Evolutionary conservation across 2,329 filamentous ascomycete genomes (phyloP), one percentile per base, ranked within the genome.

Genomic region (Fusarium goolgardi): DNA sequence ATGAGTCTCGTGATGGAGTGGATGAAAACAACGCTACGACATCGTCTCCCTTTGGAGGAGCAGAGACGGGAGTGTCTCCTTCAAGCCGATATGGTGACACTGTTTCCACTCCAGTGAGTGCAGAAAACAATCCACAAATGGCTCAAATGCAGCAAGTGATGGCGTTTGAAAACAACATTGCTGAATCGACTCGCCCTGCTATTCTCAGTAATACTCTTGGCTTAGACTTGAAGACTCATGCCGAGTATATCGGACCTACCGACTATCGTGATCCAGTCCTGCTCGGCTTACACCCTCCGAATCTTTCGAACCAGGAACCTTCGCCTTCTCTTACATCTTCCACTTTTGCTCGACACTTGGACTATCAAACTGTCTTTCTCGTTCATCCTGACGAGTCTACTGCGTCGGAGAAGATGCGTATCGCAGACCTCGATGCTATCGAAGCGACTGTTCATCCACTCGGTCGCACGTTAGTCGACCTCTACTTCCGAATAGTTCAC

Each of bases 401-500:
- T 2, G 73, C 78, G 1, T 79, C 77, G 0, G 78, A 80, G 29
- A 78, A 80, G 32, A 83, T 85, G 61, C 74, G 78, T 3, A 76
- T 79, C 20, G 75, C 77, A 11, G 78, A 80, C 34, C 68, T 80
- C 16, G 81, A 83, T 69, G 83, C 84, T 31, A 85, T 91, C 57
- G 88, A 91, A 74, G 82, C 83, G 29, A 81, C 88, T 39, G 87
- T 92, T 6, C 84, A 84, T 25, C 86, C 88, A 6, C 84, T 91
- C 67, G 90, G 90, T 20, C 83, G 84, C 49, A 84, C 84, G 11
- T 78, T 92, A 45, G 83, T 92, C 67, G 87, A 89, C 67, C 81
- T 91, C 21, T 92, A 91, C 79, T 91, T 91, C 74, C 81, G 85
- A 27, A 84, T 87, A 39, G 82, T 88, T 11, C 86, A 88, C 67